Conservation (phyloP, 495 filamentous ascomycete species). For the Collariella sp. region DNA sequence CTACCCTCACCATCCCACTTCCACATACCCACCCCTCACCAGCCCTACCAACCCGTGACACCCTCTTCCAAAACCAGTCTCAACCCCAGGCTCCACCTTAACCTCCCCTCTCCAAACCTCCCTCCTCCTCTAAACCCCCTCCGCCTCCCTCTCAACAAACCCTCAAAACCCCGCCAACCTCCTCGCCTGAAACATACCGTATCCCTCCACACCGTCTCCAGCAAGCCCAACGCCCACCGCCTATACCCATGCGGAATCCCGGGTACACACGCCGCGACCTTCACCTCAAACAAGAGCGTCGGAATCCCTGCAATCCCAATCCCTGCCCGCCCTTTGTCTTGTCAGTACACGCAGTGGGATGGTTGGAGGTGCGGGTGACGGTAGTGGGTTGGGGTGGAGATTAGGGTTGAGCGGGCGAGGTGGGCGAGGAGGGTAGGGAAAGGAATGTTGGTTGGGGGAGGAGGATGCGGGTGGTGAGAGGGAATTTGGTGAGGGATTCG, state of each 20-base stretch:
- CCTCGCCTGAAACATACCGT: conserved; percentile 40
- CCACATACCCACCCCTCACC: neutral
- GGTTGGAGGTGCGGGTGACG: conserved; percentile 32
- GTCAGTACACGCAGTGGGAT: conserved; percentile 18
- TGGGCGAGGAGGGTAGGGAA: conserved; percentile 25
- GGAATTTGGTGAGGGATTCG: conserved; percentile 24
- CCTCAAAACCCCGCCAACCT: conserved; percentile 29
- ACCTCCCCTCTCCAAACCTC: too few relatives aligned
- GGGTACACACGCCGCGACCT: conserved; percentile 35
- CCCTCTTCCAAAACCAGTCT: neutral
- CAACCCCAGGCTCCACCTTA: too few relatives aligned
- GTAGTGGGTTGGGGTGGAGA: conserved; percentile 39
- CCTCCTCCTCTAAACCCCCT: neutral
- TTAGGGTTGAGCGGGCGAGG: conserved; percentile 34
- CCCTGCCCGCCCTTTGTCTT: conserved; percentile 29
- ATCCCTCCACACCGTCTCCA: conserved; percentile 35
- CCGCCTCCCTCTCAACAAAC: neutral
- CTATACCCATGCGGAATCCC: conserved; percentile 31
- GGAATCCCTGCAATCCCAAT: conserved; percentile 38
- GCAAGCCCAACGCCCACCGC: conserved; percentile 29
- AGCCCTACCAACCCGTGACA: neutral
- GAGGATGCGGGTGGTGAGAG: conserved; percentile 28
- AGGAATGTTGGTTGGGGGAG: conserved; percentile 26
- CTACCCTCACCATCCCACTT: neutral
- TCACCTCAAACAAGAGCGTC: conserved; percentile 35